Conservation (phyloP, 306 rosid species). For the Glycine tomentella region DNA sequence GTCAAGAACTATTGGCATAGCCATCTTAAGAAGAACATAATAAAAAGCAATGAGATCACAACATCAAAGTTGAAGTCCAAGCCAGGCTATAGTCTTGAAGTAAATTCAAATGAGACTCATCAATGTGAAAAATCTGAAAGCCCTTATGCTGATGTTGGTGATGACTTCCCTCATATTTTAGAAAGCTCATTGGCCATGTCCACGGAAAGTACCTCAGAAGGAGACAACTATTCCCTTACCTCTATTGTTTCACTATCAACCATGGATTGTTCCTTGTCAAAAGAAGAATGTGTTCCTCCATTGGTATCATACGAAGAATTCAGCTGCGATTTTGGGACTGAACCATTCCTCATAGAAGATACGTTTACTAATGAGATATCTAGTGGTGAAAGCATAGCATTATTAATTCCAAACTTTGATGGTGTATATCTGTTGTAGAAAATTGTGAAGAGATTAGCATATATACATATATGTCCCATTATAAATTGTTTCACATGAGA, state of each 20-base stretch:
- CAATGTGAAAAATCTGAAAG: conserved; percentile 32
- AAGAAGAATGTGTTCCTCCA: conserved; percentile 18
- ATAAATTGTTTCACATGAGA: background rate
- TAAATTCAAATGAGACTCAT: conserved; percentile 12
- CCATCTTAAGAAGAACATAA: conserved; percentile 50
- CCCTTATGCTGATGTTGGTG: background rate
- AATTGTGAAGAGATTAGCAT: background rate
- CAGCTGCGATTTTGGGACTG: conserved; percentile 60
- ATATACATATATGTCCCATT: background rate
- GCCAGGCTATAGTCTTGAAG: background rate
- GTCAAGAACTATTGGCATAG: conserved; percentile 80
- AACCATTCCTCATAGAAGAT: conserved; percentile 56
- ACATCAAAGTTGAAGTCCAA: background rate
- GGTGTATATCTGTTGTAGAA: conserved; percentile 26
- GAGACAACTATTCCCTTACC: conserved; percentile 11
- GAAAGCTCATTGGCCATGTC: conserved; percentile 52
- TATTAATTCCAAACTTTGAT: conserved; percentile 14
- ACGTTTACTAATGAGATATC: conserved; percentile 9
- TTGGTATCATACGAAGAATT: conserved; percentile 38
- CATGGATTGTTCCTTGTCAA: background rate
- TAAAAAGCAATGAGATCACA: background rate
- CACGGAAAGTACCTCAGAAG: conserved; percentile 28
- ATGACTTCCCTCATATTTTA: conserved; percentile 28
- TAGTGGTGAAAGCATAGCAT: background rate
- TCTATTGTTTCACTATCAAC: background rate